Percentiles rank a stretch among this genome's conserved stretches.
phyloP scores from a whole-genome alignment of 2,329 filamentous ascomycete genomes.

The Colletotrichum sp. region DNA sequence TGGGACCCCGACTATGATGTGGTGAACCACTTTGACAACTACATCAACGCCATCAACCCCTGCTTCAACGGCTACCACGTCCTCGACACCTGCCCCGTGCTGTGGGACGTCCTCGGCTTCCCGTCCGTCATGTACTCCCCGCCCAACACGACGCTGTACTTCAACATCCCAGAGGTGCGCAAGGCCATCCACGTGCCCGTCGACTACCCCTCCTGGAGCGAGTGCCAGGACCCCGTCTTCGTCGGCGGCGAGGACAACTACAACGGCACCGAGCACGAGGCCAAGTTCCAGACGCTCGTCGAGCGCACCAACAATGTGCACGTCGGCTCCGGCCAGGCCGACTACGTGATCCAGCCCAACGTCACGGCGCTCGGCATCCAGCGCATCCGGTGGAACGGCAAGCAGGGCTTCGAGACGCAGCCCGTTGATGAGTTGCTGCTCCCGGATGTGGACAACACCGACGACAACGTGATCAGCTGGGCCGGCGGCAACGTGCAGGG shows the following conservation, averaged over 20 bases:
- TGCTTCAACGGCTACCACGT: constrained; percentile 83
- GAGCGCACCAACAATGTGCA: constrained; percentile 69
- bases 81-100: constrained; percentile 71
- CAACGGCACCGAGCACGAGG: constrained; percentile 14
- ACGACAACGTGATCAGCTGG: constrained; percentile 43
- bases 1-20: constrained; percentile 59
- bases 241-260: constrained; percentile 2
- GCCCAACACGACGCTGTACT: constrained; percentile 72
- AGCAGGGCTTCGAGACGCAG: constrained; percentile 68
- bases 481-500: constrained; percentile 73
- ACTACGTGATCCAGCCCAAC: constrained; percentile 71
- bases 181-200: constrained; percentile 68
- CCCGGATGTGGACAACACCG: constrained; percentile 39
- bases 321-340: constrained; percentile 74
- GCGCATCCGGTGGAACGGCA: constrained; percentile 81
- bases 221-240: constrained; percentile 3
- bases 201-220: constrained; percentile 24
- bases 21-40: constrained; percentile 56
- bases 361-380: constrained; percentile 76
- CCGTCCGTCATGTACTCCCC: constrained; percentile 62
- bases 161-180: constrained; percentile 74
- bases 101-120: constrained; percentile 73
- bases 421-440: constrained; percentile 72
- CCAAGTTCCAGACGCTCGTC: constrained; percentile 47
- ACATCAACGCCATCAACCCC: constrained; percentile 66